These are phyloP conservation scores for Cladophialophora bantiana DNA, from an alignment of 2,329 filamentous ascomycete species.

Conservation along the genomic window DNA sequence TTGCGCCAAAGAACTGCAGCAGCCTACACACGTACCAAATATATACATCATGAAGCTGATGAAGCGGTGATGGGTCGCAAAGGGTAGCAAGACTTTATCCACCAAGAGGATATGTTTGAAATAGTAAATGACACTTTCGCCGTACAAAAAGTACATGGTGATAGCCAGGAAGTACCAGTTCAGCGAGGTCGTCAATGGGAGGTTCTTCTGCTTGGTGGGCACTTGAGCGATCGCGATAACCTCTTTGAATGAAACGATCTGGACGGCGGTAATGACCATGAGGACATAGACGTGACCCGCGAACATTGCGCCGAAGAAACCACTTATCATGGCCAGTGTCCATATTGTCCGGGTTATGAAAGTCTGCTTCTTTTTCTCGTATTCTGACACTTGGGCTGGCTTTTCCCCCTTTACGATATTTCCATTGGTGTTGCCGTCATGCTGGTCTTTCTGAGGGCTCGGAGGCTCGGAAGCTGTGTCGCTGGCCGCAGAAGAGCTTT, in stretches of 20 bases:
- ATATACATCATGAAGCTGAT: constrained; percentile 99
- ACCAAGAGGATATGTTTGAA: constrained; percentile 99
- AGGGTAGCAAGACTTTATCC: constrained; percentile 87
- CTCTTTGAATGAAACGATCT: constrained; percentile 98
- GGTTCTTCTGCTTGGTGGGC: constrained; percentile 84
- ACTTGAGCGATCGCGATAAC: constrained; percentile 98
- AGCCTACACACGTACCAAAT: constrained; percentile 70
- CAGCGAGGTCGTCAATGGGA: constrained; percentile 92
- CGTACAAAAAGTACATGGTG: constrained; percentile 99
- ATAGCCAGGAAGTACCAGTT: constrained; percentile 99
- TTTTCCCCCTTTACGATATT: constrained; percentile 44
- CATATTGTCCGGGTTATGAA: constrained; percentile 97
- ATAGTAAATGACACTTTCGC: constrained; percentile 99
- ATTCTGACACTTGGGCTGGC: constrained; percentile 67
- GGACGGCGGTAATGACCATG: constrained; percentile 86
- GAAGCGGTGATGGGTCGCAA: constrained; percentile 97
- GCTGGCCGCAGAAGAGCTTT: constrained; percentile 63
- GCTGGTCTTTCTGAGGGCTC: constrained; percentile 54
- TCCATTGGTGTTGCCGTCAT: constrained; percentile 41
- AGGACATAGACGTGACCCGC: constrained; percentile 98
- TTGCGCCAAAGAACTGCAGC: neutral
- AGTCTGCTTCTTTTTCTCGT: constrained; percentile 98
- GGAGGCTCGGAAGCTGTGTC: constrained; percentile 58
- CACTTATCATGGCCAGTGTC: constrained; percentile 95
- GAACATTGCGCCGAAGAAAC: constrained; percentile 91